Percentiles rank a stretch among this genome's conserved stretches.
Evolutionary conservation across 148 eudicot genomes (phyloP).

Genomic region (Vaccinium myrtillus): DNA sequence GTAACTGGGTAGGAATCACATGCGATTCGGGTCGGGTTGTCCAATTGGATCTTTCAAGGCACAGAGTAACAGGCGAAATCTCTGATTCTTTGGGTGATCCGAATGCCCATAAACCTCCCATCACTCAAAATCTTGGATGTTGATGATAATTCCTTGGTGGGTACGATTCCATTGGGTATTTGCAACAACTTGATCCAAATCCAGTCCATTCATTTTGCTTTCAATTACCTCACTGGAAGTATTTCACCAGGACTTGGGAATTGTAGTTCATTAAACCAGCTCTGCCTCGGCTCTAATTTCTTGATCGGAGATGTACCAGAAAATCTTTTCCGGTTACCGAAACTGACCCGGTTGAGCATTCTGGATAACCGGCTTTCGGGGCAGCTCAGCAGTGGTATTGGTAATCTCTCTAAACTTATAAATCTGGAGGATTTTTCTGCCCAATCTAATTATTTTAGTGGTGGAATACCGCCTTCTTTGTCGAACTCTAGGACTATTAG

Average conservation of each 20-base stretch:
- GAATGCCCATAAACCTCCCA: conserved; percentile 18
- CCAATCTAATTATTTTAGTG: conserved; percentile 22
- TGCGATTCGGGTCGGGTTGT: conserved; percentile 30
- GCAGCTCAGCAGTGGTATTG: not conserved
- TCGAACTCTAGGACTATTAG: conserved; percentile 19
- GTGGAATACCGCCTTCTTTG: conserved; percentile 25
- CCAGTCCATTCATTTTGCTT: conserved; percentile 9
- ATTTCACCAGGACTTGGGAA: conserved; percentile 25
- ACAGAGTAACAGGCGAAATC: conserved; percentile 22
- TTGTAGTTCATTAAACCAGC: conserved; percentile 26
- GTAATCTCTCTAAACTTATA: conserved; percentile 26
- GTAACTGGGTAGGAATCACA: conserved; percentile 27
- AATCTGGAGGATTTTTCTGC: conserved; percentile 24
- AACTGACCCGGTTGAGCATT: conserved; percentile 17
- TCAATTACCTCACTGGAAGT: conserved; percentile 15
- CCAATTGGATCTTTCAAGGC: conserved; percentile 16
- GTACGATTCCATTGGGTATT: conserved; percentile 17
- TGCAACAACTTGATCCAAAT: conserved; percentile 20
- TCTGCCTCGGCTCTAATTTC: conserved; percentile 20
- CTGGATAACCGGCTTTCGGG: conserved; percentile 22
- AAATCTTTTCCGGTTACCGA: conserved; percentile 19
- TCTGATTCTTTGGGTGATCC: conserved; percentile 16
- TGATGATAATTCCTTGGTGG: conserved; percentile 15
- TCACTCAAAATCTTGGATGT: conserved; percentile 19
- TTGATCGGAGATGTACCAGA: conserved; percentile 21